phyloP scores from a whole-genome alignment of 2,329 filamentous ascomycete genomes.

The Ophiostoma triangulosporum region DNA sequence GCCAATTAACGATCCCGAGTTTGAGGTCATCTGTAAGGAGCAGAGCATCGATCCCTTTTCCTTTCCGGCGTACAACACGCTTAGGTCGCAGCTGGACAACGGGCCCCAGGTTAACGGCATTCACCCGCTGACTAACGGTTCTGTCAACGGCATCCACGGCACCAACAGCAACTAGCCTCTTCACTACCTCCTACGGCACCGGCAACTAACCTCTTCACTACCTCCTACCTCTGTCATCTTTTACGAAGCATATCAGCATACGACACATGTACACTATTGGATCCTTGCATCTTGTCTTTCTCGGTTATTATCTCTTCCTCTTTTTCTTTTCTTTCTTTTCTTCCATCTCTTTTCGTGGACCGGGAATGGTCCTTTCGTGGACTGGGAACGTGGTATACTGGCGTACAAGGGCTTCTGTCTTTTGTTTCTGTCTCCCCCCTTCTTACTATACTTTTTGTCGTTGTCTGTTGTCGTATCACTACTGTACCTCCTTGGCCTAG shows the following conservation, averaged over 20 bases:
- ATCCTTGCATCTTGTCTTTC: not conserved
- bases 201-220: not conserved
- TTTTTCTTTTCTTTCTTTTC: not conserved
- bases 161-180: constrained; percentile 5
- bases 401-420: not conserved
- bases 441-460: not conserved
- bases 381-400: not conserved
- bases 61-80: constrained; percentile 32
- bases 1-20: constrained; percentile 42
- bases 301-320: not conserved
- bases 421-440: too few species aligned
- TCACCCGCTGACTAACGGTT: not conserved
- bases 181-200: too few species aligned
- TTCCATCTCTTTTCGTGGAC: not conserved
- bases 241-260: not conserved
- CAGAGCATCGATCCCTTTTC: constrained; percentile 37
- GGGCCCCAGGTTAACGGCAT: constrained; percentile 18
- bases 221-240: not conserved
- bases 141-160: constrained; percentile 18
- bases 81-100: constrained; percentile 29
- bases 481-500: not conserved
- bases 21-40: constrained; percentile 38
- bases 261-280: not conserved
- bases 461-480: not conserved
- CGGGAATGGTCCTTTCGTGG: not conserved